Conservation (phyloP, 2,329 filamentous ascomycete species). For the Fusarium xyrophilum region DNA sequence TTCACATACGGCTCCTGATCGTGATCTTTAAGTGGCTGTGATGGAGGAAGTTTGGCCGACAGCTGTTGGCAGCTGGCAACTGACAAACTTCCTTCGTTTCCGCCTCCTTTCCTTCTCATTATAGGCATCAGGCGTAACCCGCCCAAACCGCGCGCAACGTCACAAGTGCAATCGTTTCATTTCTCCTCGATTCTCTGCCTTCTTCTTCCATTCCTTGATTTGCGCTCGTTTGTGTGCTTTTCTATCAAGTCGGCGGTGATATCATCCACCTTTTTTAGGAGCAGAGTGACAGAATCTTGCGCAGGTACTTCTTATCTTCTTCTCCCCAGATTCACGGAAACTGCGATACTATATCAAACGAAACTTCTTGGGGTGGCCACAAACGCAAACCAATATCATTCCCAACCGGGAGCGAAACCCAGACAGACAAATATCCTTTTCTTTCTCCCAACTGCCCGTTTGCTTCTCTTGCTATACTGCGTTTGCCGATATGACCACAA, state of each 20-base stretch:
- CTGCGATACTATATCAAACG: conserved; percentile 21
- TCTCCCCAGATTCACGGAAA: conserved; percentile 24
- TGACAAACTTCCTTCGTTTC: conserved; percentile 7
- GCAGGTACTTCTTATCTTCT: not conserved
- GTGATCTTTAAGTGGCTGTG: not conserved
- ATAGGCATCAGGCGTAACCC: conserved; percentile 4
- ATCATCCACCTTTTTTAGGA: not conserved
- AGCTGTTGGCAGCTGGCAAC: conserved; percentile 24
- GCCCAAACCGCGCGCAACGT: conserved; percentile 5
- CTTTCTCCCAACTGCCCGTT: not conserved
- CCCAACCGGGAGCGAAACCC: not conserved
- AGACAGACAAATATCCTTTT: not conserved
- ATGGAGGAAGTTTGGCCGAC: conserved; percentile 17
- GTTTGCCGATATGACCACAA: conserved; percentile 24
- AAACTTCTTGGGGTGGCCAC: not conserved
- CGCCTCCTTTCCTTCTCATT: not conserved
- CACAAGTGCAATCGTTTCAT: conserved; percentile 1
- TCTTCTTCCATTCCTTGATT: not conserved
- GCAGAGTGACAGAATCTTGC: conserved; percentile 1
- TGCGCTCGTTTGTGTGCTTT: not conserved
- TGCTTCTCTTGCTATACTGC: not conserved
- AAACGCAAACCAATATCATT: not conserved
- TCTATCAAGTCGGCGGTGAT: not conserved
- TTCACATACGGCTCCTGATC: not conserved
- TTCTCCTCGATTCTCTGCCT: not conserved